Base-by-base conservation (phyloP, 2,329 filamentous ascomycete genomes). In the Nemania sp. region DNA sequence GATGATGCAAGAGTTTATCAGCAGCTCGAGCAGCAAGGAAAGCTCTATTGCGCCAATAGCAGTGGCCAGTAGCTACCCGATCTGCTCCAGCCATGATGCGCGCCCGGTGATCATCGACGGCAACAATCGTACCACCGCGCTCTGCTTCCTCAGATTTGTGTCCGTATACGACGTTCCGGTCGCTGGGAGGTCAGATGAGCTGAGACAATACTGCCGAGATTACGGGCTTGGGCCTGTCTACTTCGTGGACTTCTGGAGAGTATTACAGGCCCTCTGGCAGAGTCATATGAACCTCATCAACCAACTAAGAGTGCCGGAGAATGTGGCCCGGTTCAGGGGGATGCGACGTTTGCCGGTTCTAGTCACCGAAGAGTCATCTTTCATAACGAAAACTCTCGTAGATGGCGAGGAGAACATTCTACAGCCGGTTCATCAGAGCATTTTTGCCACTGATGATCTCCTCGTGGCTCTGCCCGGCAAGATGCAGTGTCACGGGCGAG, bases 361-460 rank as follows among this genome's bases (percentile, higher is more conserved):
- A 10, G n/a, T 59, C 11, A 54, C 50, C 4, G 50, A 54, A 54
- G 57, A 59, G 18, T 37, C 57, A 13, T 59, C 57, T 10, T 59
- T 54, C 32, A 54, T 59, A 12, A 59, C 50, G 18, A 59, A 54
- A n/a, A 54, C 35, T 2, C 37, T 59, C 13, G 18, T 54, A 18
- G 50, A 54, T 32, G 50, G 25, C 13, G 43, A 49, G 5, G 57
- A 59, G 29, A 59, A 49, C 50, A 35, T 59, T 35, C 37, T 59
- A 32, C 57, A 59, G 29, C 57, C 57, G 2, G 57, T 59, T n/a
- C 57, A 59, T 11, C 57, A 59, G 20, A 48, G 57, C 18, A 50
- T 59, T 45, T 59, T 59, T 39, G 50, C 57, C 21, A 59, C 51
- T 12, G 57, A 59, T 20, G 57, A 59, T 59, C 43, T 59, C 15